A percentile compares a stretch with the other conserved stretches of the same genome.
phyloP scores from a whole-genome alignment of 2,329 filamentous ascomycete species.

The Chaetomium olivaceum region DNA sequence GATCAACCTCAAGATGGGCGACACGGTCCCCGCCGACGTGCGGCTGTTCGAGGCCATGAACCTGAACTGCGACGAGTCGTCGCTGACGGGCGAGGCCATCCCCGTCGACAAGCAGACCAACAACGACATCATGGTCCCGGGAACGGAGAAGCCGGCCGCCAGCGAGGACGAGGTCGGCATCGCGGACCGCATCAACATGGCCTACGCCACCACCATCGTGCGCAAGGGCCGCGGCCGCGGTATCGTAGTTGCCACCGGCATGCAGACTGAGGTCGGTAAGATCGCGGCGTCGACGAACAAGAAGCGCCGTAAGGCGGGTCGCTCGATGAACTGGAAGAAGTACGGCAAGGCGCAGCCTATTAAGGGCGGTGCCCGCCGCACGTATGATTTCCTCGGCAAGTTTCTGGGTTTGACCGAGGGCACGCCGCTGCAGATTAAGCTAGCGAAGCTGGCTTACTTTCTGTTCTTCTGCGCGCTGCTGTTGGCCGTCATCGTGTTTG shows the following conservation, averaged over 20 bases:
- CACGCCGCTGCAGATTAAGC: constrained; percentile 80
- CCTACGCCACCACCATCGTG: constrained; percentile 72
- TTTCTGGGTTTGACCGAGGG: constrained; percentile 66
- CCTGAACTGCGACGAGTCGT: constrained; percentile 74
- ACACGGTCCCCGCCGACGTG: constrained; percentile 73
- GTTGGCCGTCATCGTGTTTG: constrained; percentile 63
- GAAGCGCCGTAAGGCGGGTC: constrained; percentile 49
- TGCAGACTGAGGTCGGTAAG: constrained; percentile 73
- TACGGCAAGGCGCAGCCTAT: constrained; percentile 45
- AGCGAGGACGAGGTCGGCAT: constrained; percentile 59
- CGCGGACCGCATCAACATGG: constrained; percentile 73
- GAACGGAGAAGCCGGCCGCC: constrained; percentile 48
- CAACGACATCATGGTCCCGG: constrained; percentile 47
- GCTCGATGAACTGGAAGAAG: constrained; percentile 46
- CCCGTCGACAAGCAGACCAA: constrained; percentile 67
- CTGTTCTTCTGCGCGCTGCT: constrained; percentile 72
- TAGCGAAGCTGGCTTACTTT: constrained; percentile 80
- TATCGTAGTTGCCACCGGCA: constrained; percentile 71
- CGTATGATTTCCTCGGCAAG: constrained; percentile 38
- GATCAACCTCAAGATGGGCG: constrained; percentile 66
- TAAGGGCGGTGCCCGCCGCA: constrained; percentile 46
- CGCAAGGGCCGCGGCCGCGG: constrained; percentile 72
- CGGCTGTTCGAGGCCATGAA: constrained; percentile 74
- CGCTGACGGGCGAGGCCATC: constrained; percentile 74
- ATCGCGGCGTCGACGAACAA: constrained; percentile 67